Evolutionary conservation across 2,329 filamentous ascomycete genomes (phyloP), one percentile per base, ranked within the genome.

Genomic region (Fusarium domesticum): DNA sequence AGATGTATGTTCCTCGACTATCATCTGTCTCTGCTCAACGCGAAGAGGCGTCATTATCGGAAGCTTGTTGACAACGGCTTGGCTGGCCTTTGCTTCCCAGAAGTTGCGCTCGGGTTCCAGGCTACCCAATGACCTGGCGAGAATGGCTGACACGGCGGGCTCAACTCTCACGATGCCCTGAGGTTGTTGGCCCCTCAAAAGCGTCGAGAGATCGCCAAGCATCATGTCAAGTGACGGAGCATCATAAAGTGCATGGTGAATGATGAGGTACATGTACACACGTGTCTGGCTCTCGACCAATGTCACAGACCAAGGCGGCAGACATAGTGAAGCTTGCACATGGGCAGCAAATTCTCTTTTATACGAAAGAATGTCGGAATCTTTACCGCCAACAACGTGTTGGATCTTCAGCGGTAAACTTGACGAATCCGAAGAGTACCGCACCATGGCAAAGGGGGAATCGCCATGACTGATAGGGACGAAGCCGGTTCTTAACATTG

Each of bases 231-330:
- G 69, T 7, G 89, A 90, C 32, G 81, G 75, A 0, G 89, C 91
- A 68, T 96, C 91, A 54, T 95, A 96, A 0, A 96, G 70, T 1
- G 87, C 87, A 67, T 96, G 91, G 51, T 95, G 85, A 3, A 89
- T 73, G 2, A 71, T 62, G 4, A 82, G 50, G 36, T 76, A 68
- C 65, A 77, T 73, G 3, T 37, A 56, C 5, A 50, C 28, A 1
- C 40, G 35, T 0, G 49, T 38, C 0, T 58, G 42, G 1, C 48
- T 35, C 3, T 70, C 53, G 0, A 75, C 60, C 2, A 89, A 37
- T 0, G 70, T 67, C 16, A 88, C 64, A 11, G 69, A 69, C 89
- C 89, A 95, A 1, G 81, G 78, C 0, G 82, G 81, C 1, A 62
- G 50, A 33, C 81, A 70, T 4, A 86, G 60, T 8, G 70, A 60